Evolutionary conservation across 2,329 filamentous ascomycete genomes (phyloP).

Genomic region (Parascedosporium putredinis): DNA sequence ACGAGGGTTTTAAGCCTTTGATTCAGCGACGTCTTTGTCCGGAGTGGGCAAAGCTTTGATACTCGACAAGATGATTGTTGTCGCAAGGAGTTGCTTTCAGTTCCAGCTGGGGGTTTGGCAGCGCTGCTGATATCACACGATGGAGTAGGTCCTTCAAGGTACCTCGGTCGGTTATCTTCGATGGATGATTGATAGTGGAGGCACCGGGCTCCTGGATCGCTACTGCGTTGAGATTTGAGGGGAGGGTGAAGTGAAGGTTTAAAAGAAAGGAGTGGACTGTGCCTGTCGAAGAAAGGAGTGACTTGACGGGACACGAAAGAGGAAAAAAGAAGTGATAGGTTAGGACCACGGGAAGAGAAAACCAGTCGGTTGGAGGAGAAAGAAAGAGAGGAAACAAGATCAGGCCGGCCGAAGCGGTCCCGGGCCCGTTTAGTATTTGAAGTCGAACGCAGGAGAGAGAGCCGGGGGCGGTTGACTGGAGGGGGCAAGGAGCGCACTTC

Average conservation of each 20-base stretch:
- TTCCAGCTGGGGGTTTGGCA: conserved; percentile 8
- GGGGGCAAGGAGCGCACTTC: too few species aligned
- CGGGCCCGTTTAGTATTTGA: conserved; percentile 8
- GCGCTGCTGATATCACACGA: conserved; percentile 7
- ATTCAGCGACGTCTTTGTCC: neutral
- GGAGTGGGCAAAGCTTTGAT: neutral
- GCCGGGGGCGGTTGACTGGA: neutral
- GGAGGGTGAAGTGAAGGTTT: conserved; percentile 3
- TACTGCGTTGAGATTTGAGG: neutral
- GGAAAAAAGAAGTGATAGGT: neutral
- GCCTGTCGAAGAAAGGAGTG: conserved; percentile 8
- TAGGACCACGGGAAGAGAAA: conserved; percentile 1
- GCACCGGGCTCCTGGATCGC: neutral
- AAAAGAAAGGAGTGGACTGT: conserved; percentile 7
- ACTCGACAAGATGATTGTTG: neutral
- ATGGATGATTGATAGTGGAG: neutral
- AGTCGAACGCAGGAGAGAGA: neutral
- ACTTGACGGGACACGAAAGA: conserved; percentile 8
- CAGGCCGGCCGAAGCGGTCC: conserved; percentile 5
- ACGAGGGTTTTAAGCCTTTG: neutral
- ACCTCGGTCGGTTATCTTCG: conserved; percentile 1
- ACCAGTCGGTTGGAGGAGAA: conserved; percentile 6
- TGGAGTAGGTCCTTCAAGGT: conserved; percentile 6
- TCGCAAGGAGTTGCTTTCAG: conserved; percentile 6
- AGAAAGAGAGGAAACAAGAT: conserved; percentile 4